A percentile compares a stretch with the other conserved stretches of the same genome.
Evolutionary conservation across 352 stramenopile genomes (phyloP).

Genomic region (Phytophthora fragariae): DNA sequence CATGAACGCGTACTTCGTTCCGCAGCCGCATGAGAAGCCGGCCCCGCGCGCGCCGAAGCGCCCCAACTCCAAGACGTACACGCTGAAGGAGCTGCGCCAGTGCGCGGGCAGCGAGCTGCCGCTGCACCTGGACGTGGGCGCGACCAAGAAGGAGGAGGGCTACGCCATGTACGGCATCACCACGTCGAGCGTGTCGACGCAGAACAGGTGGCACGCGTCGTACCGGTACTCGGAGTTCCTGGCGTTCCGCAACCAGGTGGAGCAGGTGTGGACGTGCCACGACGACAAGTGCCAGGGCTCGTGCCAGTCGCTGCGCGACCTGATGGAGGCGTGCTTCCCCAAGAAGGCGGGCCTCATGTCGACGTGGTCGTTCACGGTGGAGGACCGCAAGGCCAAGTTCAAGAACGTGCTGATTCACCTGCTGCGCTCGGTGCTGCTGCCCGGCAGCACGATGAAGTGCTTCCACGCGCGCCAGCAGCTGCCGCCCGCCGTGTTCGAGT

Average conservation of each 20-base stretch:
- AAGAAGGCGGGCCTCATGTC: conserved; percentile 56
- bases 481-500: conserved; percentile 61
- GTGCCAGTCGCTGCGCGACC: conserved; percentile 77
- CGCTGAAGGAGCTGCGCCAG: conserved; percentile 55
- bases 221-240: conserved; percentile 79
- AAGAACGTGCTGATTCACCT: conserved; percentile 77
- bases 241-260: conserved; percentile 64
- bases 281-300: conserved; percentile 65
- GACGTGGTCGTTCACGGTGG: conserved; percentile 53
- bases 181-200: conserved; percentile 57
- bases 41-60: conserved; percentile 25
- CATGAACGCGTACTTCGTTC: conserved; percentile 39
- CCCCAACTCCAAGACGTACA: conserved; percentile 49
- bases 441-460: conserved; percentile 77
- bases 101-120: conserved; percentile 53
- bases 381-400: conserved; percentile 65
- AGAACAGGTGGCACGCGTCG: conserved; percentile 60
- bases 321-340: conserved; percentile 67
- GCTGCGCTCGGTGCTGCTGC: conserved; percentile 66
- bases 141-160: conserved; percentile 54
- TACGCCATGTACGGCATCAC: conserved; percentile 66
- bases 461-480: conserved; percentile 56
- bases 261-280: conserved; percentile 67
- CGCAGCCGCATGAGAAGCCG: conserved; percentile 28
- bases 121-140: conserved; percentile 57